Percentiles rank a stretch among this genome's conserved stretches.
Evolutionary conservation across 352 stramenopile genomes (phyloP).

Genomic region (Plasmopara muralis): DNA sequence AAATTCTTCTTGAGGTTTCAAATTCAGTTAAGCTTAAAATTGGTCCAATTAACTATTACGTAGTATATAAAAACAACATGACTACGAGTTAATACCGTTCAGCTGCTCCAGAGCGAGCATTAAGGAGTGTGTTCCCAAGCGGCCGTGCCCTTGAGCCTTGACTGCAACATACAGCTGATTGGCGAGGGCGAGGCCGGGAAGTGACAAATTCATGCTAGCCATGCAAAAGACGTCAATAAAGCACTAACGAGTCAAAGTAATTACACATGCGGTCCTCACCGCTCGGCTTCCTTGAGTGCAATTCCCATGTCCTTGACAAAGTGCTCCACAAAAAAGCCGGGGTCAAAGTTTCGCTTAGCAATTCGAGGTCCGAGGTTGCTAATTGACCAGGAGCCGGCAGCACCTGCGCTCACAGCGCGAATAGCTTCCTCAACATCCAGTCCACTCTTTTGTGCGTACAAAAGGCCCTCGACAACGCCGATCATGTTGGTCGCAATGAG

Average conservation of each 20-base stretch:
- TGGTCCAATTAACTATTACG: neutral
- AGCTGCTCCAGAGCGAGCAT: conserved; percentile 85
- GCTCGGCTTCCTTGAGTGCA: conserved; percentile 75
- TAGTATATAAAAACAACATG: too few species aligned
- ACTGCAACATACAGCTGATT: conserved; percentile 85
- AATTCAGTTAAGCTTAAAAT: neutral
- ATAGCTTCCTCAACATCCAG: conserved; percentile 86
- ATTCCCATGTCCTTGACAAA: conserved; percentile 91
- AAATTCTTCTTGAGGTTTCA: neutral
- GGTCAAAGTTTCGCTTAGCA: conserved; percentile 83
- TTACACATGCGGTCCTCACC: conserved; percentile 18
- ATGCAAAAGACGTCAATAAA: conserved; percentile 1
- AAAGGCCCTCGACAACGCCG: conserved; percentile 79
- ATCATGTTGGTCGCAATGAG: conserved; percentile 88
- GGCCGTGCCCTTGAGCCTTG: conserved; percentile 78
- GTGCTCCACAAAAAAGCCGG: conserved; percentile 87
- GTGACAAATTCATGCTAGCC: conserved; percentile 77
- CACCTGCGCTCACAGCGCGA: conserved; percentile 73
- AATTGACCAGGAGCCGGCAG: conserved; percentile 86
- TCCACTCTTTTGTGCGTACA: conserved; percentile 82
- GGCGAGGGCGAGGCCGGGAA: conserved; percentile 79
- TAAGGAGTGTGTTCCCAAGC: conserved; percentile 80
- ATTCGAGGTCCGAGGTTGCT: conserved; percentile 88
- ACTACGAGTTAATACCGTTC: conserved; percentile 38
- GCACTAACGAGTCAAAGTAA: neutral